Conservation (phyloP, 1,139 yeast species). For the Meyerozyma smithsonii region DNA sequence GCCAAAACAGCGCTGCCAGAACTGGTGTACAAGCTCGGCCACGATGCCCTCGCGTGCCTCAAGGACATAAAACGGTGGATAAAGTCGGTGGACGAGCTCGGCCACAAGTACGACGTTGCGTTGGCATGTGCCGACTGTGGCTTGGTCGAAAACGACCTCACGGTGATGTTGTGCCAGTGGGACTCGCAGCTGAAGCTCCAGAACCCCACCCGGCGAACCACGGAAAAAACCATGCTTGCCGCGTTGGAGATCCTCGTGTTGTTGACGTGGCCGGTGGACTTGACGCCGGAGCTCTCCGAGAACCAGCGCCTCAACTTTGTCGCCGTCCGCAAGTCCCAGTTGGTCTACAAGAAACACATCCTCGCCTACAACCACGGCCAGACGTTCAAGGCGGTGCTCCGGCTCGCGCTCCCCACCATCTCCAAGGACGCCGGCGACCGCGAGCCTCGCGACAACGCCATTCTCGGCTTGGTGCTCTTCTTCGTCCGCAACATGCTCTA, state of each 20-base stretch:
- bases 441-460: constrained; percentile 66
- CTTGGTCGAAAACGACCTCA: constrained; percentile 65
- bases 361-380: constrained; percentile 55
- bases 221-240: constrained; percentile 63
- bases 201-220: constrained; percentile 15
- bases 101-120: constrained; percentile 72
- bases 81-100: constrained; percentile 71
- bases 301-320: constrained; percentile 56
- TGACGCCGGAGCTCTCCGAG: constrained; percentile 43
- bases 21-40: constrained; percentile 66
- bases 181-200: constrained; percentile 32
- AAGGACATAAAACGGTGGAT: constrained; percentile 89
- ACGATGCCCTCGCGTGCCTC: constrained; percentile 84
- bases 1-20: constrained; percentile 8
- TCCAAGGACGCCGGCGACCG: constrained; percentile 53
- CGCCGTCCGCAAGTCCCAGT: constrained; percentile 62
- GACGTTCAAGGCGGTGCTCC: constrained; percentile 63
- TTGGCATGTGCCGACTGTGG: constrained; percentile 82
- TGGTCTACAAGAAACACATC: constrained; percentile 66
- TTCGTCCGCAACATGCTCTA: constrained; percentile 72
- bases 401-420: constrained; percentile 66
- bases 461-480: constrained; percentile 65
- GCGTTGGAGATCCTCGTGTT: constrained; percentile 78
- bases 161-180: constrained; percentile 76
- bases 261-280: constrained; percentile 77